Percentiles rank a stretch among this genome's conserved stretches.
These are phyloP conservation scores for Naganishia friedmannii DNA, from an alignment of 768 basidiomycete species.

Conservation along the genomic window DNA sequence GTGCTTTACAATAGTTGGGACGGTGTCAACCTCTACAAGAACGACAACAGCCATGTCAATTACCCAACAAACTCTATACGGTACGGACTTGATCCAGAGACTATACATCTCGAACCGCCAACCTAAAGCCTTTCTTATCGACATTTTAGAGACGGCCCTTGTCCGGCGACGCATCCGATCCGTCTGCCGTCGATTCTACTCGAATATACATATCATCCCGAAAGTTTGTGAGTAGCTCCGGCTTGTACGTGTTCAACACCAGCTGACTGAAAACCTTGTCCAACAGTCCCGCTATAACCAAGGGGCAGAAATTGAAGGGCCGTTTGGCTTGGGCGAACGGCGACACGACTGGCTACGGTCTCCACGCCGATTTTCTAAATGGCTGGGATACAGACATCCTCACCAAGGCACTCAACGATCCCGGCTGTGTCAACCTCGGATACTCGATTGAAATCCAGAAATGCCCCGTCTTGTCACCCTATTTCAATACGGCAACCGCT, in stretches of 20 bases:
- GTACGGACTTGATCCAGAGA: not conserved
- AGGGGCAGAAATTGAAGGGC: slow-evolving; percentile 33
- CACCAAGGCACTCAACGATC: slow-evolving; percentile 58
- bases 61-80: slow-evolving; percentile 5
- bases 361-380: slow-evolving; percentile 50
- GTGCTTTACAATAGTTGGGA: slow-evolving; percentile 44
- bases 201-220: slow-evolving; percentile 40
- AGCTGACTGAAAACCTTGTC: not conserved
- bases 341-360: slow-evolving; percentile 65
- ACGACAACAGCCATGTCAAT: slow-evolving; percentile 42
- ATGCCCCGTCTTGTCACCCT: slow-evolving; percentile 32
- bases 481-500: slow-evolving; percentile 12
- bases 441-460: slow-evolving; percentile 11
- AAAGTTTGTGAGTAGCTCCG: not conserved
- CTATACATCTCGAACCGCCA: not conserved
- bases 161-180: slow-evolving; percentile 31
- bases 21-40: slow-evolving; percentile 42
- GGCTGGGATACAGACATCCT: slow-evolving; percentile 63
- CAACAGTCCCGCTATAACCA: slow-evolving; percentile 33
- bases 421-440: slow-evolving; percentile 31
- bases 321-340: slow-evolving; percentile 56
- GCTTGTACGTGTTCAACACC: not conserved
- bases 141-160: not conserved
- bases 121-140: not conserved
- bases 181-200: slow-evolving; percentile 43